Conservation (phyloP, 257 asterid genomes). For the Gentiana straminea region DNA sequence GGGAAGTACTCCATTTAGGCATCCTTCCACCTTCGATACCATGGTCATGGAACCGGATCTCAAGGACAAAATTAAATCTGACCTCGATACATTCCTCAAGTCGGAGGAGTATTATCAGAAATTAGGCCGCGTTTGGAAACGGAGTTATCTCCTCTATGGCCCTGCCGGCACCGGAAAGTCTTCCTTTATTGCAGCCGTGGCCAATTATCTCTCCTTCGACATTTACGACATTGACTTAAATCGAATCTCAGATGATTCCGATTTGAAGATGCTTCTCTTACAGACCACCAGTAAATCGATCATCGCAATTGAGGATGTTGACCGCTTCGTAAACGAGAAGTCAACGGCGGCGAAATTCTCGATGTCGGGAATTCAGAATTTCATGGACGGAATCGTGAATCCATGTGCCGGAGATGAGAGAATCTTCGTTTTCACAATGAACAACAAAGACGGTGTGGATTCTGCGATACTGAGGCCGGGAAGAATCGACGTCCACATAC, state of each 20-base stretch:
- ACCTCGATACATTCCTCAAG: constrained; percentile 43
- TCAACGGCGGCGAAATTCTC: constrained; percentile 12
- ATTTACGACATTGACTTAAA: constrained; percentile 44
- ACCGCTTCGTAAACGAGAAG: constrained; percentile 26
- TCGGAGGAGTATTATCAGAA: constrained; percentile 56
- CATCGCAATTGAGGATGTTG: constrained; percentile 53
- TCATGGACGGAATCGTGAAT: constrained; percentile 50
- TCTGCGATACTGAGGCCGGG: constrained; percentile 46
- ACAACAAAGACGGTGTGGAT: constrained; percentile 40
- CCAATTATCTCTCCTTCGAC: constrained; percentile 44
- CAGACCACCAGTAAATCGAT: constrained; percentile 39
- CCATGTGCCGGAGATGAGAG: constrained; percentile 37
- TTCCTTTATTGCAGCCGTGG: constrained; percentile 53
- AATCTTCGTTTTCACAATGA: constrained; percentile 56
- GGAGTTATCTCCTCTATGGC: constrained; percentile 61
- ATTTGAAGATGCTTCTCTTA: constrained; percentile 38
- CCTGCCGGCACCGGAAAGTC: constrained; percentile 75
- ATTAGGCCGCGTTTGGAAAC: constrained; percentile 58
- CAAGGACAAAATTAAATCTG: constrained; percentile 35
- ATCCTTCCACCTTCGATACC: constrained; percentile 39
- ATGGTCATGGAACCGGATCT: constrained; percentile 47
- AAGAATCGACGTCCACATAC: constrained; percentile 46
- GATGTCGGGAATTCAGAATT: constrained; percentile 40
- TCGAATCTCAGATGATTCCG: constrained; percentile 35
- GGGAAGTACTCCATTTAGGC: constrained; percentile 41